Percentiles rank a stretch among this genome's conserved stretches.
Evolutionary conservation across 2,329 filamentous ascomycete species (phyloP).

Genomic region (Sporothrix luriei): DNA sequence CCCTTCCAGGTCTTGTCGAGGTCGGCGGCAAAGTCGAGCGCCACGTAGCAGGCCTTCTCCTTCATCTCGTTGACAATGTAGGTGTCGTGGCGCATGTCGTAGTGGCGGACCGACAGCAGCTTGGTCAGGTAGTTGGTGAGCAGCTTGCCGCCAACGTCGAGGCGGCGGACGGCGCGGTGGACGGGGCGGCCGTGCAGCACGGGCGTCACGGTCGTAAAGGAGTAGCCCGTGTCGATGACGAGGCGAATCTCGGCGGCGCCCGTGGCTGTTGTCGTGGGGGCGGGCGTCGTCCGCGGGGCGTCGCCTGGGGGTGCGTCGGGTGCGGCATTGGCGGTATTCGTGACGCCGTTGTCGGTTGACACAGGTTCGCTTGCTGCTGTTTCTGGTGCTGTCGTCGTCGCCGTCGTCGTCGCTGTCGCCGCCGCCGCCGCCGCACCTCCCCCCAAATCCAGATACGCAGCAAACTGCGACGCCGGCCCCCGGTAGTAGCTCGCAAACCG

Average conservation of each 20-base stretch:
- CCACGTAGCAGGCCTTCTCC: conserved; percentile 83
- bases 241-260: conserved; percentile 77
- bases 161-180: conserved; percentile 76
- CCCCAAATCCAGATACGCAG: conserved; percentile 71
- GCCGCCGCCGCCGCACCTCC: not conserved
- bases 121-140: conserved; percentile 92
- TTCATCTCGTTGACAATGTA: conserved; percentile 97
- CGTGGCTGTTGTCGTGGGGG: not conserved
- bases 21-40: conserved; percentile 72
- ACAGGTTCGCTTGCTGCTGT: no score
- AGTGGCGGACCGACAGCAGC: conserved; percentile 84
- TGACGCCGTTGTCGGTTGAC: no score
- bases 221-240: conserved; percentile 88
- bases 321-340: not conserved
- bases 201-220: conserved; percentile 87
- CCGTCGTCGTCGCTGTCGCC: not conserved
- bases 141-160: conserved; percentile 90
- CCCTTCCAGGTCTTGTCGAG: conserved; percentile 86
- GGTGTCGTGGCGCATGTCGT: conserved; percentile 92
- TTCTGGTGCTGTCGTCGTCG: not conserved
- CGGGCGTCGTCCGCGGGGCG: not conserved
- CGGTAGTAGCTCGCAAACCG: conserved; percentile 86
- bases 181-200: conserved; percentile 78
- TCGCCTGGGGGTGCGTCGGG: not conserved
- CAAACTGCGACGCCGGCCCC: conserved; percentile 70